These are phyloP conservation scores for Lasiodiplodia citricola DNA, from an alignment of 2,329 filamentous ascomycete genomes.

Conservation along the genomic window DNA sequence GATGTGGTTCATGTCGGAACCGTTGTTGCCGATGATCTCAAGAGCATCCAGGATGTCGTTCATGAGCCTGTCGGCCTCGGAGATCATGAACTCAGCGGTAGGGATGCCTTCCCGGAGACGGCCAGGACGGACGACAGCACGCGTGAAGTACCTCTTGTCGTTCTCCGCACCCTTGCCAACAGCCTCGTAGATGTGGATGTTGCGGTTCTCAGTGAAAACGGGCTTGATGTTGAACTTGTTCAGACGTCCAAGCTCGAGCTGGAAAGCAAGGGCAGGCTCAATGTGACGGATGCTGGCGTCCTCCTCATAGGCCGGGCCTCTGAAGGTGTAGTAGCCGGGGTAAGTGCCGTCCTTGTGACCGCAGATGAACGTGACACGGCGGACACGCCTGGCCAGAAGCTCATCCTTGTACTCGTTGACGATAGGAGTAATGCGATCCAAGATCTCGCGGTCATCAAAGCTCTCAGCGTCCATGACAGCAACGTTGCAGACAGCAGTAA, in stretches of 20 bases:
- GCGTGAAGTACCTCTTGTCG: constrained; percentile 98
- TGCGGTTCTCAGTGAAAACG: constrained; percentile 98
- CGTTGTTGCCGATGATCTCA: constrained; percentile 99
- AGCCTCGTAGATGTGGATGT: constrained; percentile 98
- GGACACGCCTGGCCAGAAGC: constrained; percentile 78
- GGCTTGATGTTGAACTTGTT: constrained; percentile 98
- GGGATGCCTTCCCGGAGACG: constrained; percentile 96
- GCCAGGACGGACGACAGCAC: constrained; percentile 91
- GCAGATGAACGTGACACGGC: constrained; percentile 94
- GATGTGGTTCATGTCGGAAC: constrained; percentile 99
- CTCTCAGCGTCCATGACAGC: constrained; percentile 88
- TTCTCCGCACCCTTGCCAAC: constrained; percentile 92
- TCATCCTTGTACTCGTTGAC: constrained; percentile 84
- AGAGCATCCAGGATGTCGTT: constrained; percentile 97
- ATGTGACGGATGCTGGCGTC: constrained; percentile 96
- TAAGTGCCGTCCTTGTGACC: constrained; percentile 93
- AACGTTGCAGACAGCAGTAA: constrained; percentile 91
- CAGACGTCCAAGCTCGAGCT: constrained; percentile 91
- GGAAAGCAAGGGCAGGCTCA: constrained; percentile 96
- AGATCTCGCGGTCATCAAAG: constrained; percentile 78
- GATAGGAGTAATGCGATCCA: constrained; percentile 75
- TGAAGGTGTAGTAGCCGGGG: constrained; percentile 98
- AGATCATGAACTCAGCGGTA: constrained; percentile 97
- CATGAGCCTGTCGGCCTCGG: constrained; percentile 93
- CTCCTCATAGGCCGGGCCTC: constrained; percentile 85